Conservation (phyloP, 2,329 filamentous ascomycete species). For the Hypoxylon sp. region DNA sequence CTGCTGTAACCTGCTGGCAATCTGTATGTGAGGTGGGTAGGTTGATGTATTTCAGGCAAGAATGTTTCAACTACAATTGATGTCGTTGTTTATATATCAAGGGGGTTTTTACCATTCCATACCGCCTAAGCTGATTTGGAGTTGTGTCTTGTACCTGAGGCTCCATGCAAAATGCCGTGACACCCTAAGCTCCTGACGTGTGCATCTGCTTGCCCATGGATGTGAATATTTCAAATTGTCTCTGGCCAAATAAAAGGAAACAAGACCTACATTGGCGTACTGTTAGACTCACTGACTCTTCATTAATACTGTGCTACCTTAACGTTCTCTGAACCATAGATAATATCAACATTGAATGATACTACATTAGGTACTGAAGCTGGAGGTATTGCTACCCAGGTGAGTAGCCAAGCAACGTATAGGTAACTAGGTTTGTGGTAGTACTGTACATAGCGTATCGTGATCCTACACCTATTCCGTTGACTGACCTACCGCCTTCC, state of each 20-base stretch:
- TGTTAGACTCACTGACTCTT: no score
- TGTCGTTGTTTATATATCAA: neutral
- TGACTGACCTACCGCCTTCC: constrained; percentile 39
- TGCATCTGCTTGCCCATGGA: no score
- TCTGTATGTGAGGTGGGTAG: neutral
- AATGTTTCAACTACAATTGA: neutral
- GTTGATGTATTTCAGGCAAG: neutral
- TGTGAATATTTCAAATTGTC: neutral
- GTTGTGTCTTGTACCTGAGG: no score
- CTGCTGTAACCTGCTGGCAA: neutral
- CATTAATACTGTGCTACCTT: no score
- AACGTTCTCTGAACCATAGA: neutral
- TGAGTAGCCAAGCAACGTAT: neutral
- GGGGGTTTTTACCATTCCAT: neutral
- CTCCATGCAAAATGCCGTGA: neutral
- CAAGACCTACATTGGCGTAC: neutral
- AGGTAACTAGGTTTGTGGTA: neutral
- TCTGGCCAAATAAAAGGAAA: neutral
- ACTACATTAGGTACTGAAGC: no score
- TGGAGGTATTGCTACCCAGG: no score
- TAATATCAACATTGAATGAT: no score
- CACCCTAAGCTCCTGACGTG: neutral
- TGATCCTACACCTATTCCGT: neutral
- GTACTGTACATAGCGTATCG: neutral
- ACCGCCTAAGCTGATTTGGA: no score